Base-by-base conservation (phyloP, 2,329 filamentous ascomycete species). In the Coniochaeta pulveracea region DNA sequence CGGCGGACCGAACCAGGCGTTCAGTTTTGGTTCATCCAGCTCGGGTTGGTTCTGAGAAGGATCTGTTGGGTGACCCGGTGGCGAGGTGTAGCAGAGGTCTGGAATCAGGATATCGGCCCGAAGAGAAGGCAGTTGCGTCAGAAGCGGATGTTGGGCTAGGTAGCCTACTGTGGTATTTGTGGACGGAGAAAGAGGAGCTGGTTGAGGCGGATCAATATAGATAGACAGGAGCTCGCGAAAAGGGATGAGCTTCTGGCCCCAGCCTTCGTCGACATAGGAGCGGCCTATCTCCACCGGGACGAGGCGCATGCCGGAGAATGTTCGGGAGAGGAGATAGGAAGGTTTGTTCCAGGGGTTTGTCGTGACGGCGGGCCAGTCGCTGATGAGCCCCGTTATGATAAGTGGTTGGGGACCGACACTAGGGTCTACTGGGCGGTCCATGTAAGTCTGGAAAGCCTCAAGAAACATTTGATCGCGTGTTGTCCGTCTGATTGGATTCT, bases 1-100 rank as follows among this genome's bases (percentile, higher is more conserved):
- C 0, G 76, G 64, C 0, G 91, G 91, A 0, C 91, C 91, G 41
- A 96, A 80, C 91, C 91, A 98, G 6, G 85, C 86, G 55, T 96
- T 93, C 12, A 93, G 65, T 26, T 82, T 62, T 0, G 85, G 85
- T 15, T 73, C 66, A 6, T 63, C 64, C 10, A 70, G 55, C 23
- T 58, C 55, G 3, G 58, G 52, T 35, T 60, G 56, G 42, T 60
- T 42, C 24, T 54, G 47, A 5, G 47, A 38, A 5, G 49, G 35
- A 30, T 56, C 51, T 3, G 49, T 48, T 10, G 62, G 63, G 38
- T 76, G 69, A 0, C 60, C 59, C 0, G 83, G 79, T 0, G 82
- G 79, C 2, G 64, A 55, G 5, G 77, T 72, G 61, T 81, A 93
- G 63, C 85, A 93, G 51, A 83, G 85, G 52, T 96, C 88, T 0